A percentile compares a stretch with the other conserved stretches of the same genome.
Conservation (phyloP, 2,329 filamentous ascomycete species). For the Phialophora chinensis region DNA sequence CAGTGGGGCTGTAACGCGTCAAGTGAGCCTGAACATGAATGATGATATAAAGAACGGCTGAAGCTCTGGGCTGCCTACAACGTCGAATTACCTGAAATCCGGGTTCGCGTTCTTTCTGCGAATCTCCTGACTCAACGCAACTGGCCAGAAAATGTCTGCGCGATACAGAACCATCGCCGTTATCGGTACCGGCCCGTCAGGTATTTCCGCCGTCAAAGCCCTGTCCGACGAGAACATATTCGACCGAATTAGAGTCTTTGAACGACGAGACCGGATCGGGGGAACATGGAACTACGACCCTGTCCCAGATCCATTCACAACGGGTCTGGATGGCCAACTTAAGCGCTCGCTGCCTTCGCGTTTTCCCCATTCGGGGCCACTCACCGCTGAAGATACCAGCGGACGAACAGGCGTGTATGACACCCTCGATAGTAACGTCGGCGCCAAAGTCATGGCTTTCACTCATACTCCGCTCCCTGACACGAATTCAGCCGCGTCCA, state of each 20-base stretch:
- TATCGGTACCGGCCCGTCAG: conserved; percentile 44
- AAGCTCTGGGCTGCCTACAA: not conserved
- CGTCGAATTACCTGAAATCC: not conserved
- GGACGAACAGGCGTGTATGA: conserved; percentile 39
- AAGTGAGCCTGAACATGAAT: not conserved
- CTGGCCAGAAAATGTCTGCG: not conserved
- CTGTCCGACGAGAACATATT: conserved; percentile 44
- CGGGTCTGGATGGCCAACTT: conserved; percentile 5
- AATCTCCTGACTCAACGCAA: not conserved
- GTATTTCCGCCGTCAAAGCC: conserved; percentile 42
- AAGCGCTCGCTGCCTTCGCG: conserved; percentile 28
- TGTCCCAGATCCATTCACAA: conserved; percentile 40
- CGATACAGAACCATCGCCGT: conserved; percentile 34
- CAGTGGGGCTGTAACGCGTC: not conserved
- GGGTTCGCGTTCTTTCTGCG: not conserved
- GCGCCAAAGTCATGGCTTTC: conserved; percentile 41
- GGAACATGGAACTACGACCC: conserved; percentile 45
- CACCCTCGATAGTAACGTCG: conserved; percentile 43
- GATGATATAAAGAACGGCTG: not conserved
- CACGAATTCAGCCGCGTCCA: conserved; percentile 39
- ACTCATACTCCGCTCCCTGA: conserved; percentile 41
- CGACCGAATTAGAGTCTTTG: conserved; percentile 44
- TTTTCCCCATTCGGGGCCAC: conserved; percentile 36
- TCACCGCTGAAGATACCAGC: conserved; percentile 37
- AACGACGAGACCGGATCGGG: conserved; percentile 43